A percentile compares a stretch with the other conserved stretches of the same genome.
phyloP scores from a whole-genome alignment of 768 basidiomycete genomes.

The Fistulinella prunicolor region DNA sequence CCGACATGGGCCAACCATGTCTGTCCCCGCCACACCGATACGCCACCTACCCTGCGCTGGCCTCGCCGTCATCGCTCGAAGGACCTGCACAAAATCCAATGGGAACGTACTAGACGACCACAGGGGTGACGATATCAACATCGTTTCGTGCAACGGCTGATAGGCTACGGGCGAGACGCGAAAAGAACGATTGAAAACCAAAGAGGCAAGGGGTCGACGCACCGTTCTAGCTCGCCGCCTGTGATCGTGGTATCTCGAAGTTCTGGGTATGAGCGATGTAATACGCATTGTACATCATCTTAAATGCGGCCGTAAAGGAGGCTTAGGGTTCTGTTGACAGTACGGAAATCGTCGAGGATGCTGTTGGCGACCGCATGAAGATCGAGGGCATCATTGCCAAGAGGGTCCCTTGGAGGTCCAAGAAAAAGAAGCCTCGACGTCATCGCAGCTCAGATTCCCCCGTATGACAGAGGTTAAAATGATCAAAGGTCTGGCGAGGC shows the following conservation, averaged over 20 bases:
- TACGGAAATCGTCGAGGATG: slow-evolving; percentile 34
- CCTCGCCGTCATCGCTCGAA: slow-evolving; percentile 71
- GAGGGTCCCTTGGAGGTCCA: no score
- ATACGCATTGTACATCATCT: slow-evolving; percentile 82
- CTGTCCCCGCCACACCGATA: slow-evolving; percentile 10
- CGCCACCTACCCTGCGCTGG: slow-evolving; percentile 39
- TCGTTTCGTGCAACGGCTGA: slow-evolving; percentile 58
- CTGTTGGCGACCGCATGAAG: no score
- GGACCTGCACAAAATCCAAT: slow-evolving; percentile 74
- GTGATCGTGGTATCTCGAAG: slow-evolving; percentile 72
- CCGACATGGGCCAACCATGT: background rate
- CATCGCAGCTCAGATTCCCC: no score
- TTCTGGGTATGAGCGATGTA: slow-evolving; percentile 83
- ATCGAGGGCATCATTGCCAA: no score
- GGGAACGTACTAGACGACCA: slow-evolving; percentile 62
- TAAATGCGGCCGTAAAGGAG: slow-evolving; percentile 76
- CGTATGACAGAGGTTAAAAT: no score
- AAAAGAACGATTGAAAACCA: background rate
- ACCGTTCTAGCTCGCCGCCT: slow-evolving; percentile 71
- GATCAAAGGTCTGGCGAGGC: no score
- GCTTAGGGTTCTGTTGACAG: slow-evolving; percentile 32
- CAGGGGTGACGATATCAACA: slow-evolving; percentile 54
- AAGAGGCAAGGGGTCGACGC: slow-evolving; percentile 29
- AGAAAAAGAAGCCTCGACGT: no score
- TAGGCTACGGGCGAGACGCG: background rate